Conservation (phyloP, 306 rosid genomes). For the Casuarina equisetifolia region DNA sequence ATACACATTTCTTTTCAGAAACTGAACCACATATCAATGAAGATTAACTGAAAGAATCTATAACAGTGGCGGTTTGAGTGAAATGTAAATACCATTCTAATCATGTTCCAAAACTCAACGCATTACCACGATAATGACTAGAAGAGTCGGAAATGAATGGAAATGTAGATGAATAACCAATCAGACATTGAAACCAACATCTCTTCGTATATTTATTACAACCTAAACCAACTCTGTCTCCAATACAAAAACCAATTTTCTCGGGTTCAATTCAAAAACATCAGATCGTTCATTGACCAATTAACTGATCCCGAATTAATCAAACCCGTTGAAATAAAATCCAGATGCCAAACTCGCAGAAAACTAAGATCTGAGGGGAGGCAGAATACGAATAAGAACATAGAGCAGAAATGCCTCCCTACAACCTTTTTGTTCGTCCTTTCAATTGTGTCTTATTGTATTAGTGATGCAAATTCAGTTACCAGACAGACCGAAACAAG, state of each 20-base stretch:
- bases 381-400: no score
- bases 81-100: slow-evolving; percentile 28
- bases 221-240: slow-evolving; percentile 45
- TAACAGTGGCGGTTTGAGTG: background rate
- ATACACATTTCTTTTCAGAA: slow-evolving; percentile 23
- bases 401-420: slow-evolving; percentile 59
- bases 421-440: slow-evolving; percentile 46
- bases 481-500: no score
- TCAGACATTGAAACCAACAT: no score
- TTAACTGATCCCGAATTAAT: slow-evolving; percentile 46
- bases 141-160: no score
- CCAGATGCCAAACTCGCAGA: no score
- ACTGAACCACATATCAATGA: slow-evolving; percentile 5
- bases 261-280: slow-evolving; percentile 55
- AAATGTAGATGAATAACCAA: no score
- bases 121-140: slow-evolving; percentile 27
- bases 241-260: slow-evolving; percentile 46
- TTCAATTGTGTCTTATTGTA: slow-evolving; percentile 49
- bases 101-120: slow-evolving; percentile 27
- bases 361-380: no score
- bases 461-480: slow-evolving; percentile 40
- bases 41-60: slow-evolving; percentile 10
- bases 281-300: slow-evolving; percentile 83
- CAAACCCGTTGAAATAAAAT: slow-evolving; percentile 26
- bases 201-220: slow-evolving; percentile 1